Percentiles rank a stretch among this genome's conserved stretches.
Conservation (phyloP, 2,329 filamentous ascomycete genomes). For the Penicillium sp. region DNA sequence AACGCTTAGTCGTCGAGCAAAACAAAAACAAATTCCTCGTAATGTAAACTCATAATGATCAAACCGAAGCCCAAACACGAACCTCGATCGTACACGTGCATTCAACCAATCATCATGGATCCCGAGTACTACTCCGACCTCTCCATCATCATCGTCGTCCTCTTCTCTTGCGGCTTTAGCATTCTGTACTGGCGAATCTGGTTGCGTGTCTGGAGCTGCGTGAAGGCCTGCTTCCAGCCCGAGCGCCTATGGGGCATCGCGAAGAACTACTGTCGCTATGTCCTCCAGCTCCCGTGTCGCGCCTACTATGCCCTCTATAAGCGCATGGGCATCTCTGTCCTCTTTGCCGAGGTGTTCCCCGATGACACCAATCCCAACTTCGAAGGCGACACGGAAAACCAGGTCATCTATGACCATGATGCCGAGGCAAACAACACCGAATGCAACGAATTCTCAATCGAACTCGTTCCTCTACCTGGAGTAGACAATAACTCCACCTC, state of each 20-base stretch:
- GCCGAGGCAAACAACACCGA: neutral
- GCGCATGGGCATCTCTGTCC: neutral
- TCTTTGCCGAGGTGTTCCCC: neutral
- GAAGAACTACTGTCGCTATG: neutral
- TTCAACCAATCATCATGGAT: neutral
- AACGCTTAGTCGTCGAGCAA: neutral
- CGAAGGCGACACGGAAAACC: neutral
- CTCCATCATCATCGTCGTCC: neutral
- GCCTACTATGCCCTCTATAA: neutral
- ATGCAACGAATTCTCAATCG: neutral
- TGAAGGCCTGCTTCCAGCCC: neutral
- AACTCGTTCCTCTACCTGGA: neutral
- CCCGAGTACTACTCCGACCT: neutral
- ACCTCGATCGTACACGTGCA: neutral
- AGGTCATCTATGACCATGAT: neutral
- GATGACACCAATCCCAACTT: neutral
- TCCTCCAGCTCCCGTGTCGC: neutral
- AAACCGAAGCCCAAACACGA: neutral
- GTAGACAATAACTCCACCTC: neutral
- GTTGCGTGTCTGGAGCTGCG: neutral
- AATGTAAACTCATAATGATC: neutral
- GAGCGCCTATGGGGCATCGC: neutral
- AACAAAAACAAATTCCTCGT: neutral
- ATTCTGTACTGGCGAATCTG: neutral
- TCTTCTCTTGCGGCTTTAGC: neutral